Evolutionary conservation across 345 rosid genomes (phyloP), one percentile per base, ranked within the genome.

Genomic region (Camelina hispida): DNA sequence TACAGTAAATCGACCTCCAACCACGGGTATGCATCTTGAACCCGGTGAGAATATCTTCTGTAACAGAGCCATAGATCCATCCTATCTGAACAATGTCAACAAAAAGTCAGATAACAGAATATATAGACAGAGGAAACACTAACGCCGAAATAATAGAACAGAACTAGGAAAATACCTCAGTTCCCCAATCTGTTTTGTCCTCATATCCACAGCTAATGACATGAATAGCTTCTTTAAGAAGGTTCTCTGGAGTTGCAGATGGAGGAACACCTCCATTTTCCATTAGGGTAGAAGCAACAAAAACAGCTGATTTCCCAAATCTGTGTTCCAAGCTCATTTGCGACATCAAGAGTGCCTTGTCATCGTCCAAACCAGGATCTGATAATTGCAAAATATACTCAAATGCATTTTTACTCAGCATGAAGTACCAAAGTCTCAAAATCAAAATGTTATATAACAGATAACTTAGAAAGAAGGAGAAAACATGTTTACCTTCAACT

Each of bases 11-110:
- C 51, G 98, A 93, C 17, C 95, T 84, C 98, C 98, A 93, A 34
- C 98, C 98, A 59, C 97, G 92, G 40, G 96, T 92, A 78, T 93
- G 98, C 97, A 93, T 93, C 82, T 93, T 93, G 81, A 93, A 93
- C 63, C 98, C 97, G 2, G 98, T 93, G 35, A 93, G 89, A 87
- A 93, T 93, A 91, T 93, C 98, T 78, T 93, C 97, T 37, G 98
- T 90, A 9, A 93, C 93, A 35, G 95, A 93, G 62, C 98, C 97
- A 83, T 93, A 91, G 50, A 93, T 93, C 98, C 93, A 93, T 63
- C 98, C 98, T 60, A 93, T 91, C 98, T 93, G 81, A 73, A 81
- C 60, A 72, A 40, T 16, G n/a, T 68, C 73, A 62, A 34, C 8
- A 9, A 4, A 59, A 16, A 42, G 17, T 4, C 54, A 64, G 40